A percentile compares a stretch with the other conserved stretches of the same genome.
These are phyloP conservation scores for Starmerella davenportii DNA, from an alignment of 805 yeast species.

Conservation along the genomic window DNA sequence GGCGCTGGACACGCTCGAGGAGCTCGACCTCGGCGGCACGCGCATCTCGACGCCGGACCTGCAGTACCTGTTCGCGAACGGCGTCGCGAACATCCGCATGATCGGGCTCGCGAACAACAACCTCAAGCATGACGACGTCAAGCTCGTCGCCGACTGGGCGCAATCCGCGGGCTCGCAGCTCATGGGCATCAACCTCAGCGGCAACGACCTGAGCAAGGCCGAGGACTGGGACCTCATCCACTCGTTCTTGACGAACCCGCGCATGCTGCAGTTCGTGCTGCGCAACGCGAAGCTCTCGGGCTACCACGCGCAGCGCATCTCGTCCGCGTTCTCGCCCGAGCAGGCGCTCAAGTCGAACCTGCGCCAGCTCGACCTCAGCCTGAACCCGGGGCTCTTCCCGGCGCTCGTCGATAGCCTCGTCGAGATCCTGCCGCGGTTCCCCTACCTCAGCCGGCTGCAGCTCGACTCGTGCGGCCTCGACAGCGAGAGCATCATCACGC, in stretches of 20 bases:
- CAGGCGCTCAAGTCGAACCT: slow-evolving; percentile 37
- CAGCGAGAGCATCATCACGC: slow-evolving; percentile 35
- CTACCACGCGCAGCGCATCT: slow-evolving; percentile 6
- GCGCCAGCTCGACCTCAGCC: slow-evolving; percentile 58
- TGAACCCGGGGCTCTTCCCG: slow-evolving; percentile 51
- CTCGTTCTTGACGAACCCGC: slow-evolving; percentile 22
- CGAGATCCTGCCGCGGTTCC: slow-evolving; percentile 50
- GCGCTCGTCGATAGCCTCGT: slow-evolving; percentile 38
- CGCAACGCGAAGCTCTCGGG: slow-evolving; percentile 11
- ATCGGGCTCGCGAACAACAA: slow-evolving; percentile 68
- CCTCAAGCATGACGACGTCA: slow-evolving; percentile 40
- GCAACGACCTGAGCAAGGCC: slow-evolving; percentile 37
- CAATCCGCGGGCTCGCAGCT: slow-evolving; percentile 27
- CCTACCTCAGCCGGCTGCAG: slow-evolving; percentile 45
- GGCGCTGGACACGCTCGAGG: slow-evolving; percentile 60
- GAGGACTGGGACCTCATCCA: slow-evolving; percentile 14
- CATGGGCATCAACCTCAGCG: slow-evolving; percentile 68
- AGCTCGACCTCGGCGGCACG: slow-evolving; percentile 62
- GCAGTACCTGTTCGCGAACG: slow-evolving; percentile 39
- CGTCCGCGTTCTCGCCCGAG: slow-evolving; percentile 26
- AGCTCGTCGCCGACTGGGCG: slow-evolving; percentile 43
- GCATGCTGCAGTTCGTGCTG: slow-evolving; percentile 44
- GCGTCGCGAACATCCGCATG: slow-evolving; percentile 35
- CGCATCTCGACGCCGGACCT: slow-evolving; percentile 34
- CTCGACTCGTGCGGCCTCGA: slow-evolving; percentile 49